Base-by-base conservation (phyloP, 2,329 filamentous ascomycete species). In the Colletotrichum ledebouriae region DNA sequence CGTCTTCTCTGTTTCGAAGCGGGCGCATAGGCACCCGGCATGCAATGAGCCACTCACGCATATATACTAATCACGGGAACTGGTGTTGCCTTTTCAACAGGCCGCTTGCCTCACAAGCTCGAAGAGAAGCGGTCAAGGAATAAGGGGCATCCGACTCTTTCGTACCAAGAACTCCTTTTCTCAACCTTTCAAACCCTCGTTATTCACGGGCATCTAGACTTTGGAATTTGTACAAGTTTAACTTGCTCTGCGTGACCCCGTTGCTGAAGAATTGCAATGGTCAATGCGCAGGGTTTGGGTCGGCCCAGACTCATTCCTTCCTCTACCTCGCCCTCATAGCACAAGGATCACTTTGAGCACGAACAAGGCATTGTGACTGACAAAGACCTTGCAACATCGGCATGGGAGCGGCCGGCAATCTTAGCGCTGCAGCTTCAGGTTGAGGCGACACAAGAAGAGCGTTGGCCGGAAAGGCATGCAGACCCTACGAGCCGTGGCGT, bases 71-170 rank as follows among this genome's bases (percentile, higher is more conserved):
- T 65, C 13, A 49, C 41, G 34, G 55, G 49, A 33, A 15, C 33
- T n/a, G 13, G 25, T 17, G 25, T 44, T 62, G 41, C 59, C 59
- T 39, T 44, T 56, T 41, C 55, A 59, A 37, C 9, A 59, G 58
- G 47, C 62, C 46, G 62, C 42, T 49, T 65, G 55, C 66, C 66
- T 66, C 17, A 49, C 61, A 50, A 59, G 49, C 58, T 17, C 12
- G 49, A 55, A 42, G 65, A 68, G 41, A 65, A 59, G 66, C 56
- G 66, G 66, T 68, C 55, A 68, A 50, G 56, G 5, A 6, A 41
- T 25, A 13, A 20, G 44, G 39, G 17, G 9, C 12, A 12, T n/a
- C 10, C 25, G 20, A n/a, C 22, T 20, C 10, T 62, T 29, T 10
- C 42, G 17, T 33, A 22, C 11, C 49, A 25, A n/a, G 17, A 42